phyloP scores from a whole-genome alignment of 768 basidiomycete species.

The Rhizopogon salebrosus region DNA sequence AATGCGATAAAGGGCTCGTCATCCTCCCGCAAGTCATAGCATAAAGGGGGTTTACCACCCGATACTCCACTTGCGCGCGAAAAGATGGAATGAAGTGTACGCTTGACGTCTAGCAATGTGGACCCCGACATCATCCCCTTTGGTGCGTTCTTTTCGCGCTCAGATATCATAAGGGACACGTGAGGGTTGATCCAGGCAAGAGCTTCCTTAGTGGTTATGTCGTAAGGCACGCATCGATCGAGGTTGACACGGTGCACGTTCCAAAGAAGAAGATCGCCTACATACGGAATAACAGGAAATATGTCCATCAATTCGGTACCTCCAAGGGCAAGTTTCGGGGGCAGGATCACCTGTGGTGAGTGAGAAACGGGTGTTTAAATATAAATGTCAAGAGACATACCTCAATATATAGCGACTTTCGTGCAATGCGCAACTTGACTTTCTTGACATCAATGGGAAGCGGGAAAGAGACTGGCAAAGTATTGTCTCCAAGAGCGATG shows the following conservation, averaged over 20 bases:
- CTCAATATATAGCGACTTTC: constrained; percentile 49
- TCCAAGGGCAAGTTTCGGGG: constrained; percentile 11
- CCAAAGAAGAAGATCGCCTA: constrained; percentile 19
- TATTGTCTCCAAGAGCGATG: constrained; percentile 13
- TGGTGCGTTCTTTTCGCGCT: constrained; percentile 20
- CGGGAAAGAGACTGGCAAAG: constrained; percentile 32
- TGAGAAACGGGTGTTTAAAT: background rate
- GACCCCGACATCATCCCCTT: constrained; percentile 7
- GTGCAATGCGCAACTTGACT: constrained; percentile 41
- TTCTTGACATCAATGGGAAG: constrained; percentile 36
- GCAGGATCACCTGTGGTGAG: constrained; percentile 17
- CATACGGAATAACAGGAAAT: constrained; percentile 23
- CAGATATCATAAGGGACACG: constrained; percentile 26
- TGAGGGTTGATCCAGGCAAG: constrained; percentile 30
- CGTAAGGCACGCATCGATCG: constrained; percentile 28
- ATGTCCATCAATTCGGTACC: constrained; percentile 13
- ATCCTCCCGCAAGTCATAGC: constrained; percentile 15
- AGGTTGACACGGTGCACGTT: constrained; percentile 37
- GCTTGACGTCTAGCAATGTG: constrained; percentile 28
- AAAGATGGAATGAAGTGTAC: constrained; percentile 26
- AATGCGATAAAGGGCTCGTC: constrained; percentile 33
- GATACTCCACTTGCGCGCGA: constrained; percentile 19
- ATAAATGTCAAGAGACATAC: constrained; percentile 7
- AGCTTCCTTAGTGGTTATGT: constrained; percentile 10
- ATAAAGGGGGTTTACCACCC: constrained; percentile 10